Evolutionary conservation across 2,329 filamentous ascomycete species (phyloP).

Genomic region (Epichloe typhina): DNA sequence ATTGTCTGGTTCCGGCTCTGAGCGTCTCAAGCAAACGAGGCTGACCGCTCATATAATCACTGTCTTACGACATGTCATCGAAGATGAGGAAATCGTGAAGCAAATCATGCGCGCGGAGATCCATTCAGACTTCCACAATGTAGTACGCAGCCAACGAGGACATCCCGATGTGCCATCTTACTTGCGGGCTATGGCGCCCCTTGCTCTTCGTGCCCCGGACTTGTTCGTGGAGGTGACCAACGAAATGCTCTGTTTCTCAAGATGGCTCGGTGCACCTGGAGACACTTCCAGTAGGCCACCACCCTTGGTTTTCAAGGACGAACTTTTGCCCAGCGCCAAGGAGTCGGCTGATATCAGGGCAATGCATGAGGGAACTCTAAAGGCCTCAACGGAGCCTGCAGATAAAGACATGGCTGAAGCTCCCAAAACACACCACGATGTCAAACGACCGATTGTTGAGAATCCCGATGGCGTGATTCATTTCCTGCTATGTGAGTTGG

Average conservation of each 20-base stretch:
- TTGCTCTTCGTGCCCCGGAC: constrained; percentile 69
- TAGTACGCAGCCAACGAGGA: constrained; percentile 35
- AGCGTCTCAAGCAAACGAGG: constrained; percentile 48
- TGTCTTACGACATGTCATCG: constrained; percentile 80
- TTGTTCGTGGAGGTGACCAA: constrained; percentile 81
- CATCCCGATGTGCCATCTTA: constrained; percentile 57
- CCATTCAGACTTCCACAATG: constrained; percentile 56
- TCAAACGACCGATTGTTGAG: constrained; percentile 75
- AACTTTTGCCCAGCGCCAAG: constrained; percentile 7
- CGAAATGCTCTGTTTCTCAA: constrained; percentile 63
- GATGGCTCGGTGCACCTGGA: constrained; percentile 36
- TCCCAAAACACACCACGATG: constrained; percentile 49
- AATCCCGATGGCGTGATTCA: constrained; percentile 92
- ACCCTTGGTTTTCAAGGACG: constrained; percentile 26
- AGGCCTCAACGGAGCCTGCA: constrained; percentile 43
- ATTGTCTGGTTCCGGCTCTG: constrained; percentile 64
- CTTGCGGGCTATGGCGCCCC: constrained; percentile 63
- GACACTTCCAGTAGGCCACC: constrained; percentile 19
- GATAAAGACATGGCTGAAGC: constrained; percentile 51
- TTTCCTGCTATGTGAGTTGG: constrained; percentile 81
- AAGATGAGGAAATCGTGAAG: constrained; percentile 82
- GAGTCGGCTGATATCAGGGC: constrained; percentile 7
- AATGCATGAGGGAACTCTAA: constrained; percentile 30
- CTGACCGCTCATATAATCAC: constrained; percentile 59
- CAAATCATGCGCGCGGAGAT: constrained; percentile 91